These are phyloP conservation scores for Magnaporthiopsis incrustans DNA, from an alignment of 2,329 filamentous ascomycete genomes.

Conservation along the genomic window DNA sequence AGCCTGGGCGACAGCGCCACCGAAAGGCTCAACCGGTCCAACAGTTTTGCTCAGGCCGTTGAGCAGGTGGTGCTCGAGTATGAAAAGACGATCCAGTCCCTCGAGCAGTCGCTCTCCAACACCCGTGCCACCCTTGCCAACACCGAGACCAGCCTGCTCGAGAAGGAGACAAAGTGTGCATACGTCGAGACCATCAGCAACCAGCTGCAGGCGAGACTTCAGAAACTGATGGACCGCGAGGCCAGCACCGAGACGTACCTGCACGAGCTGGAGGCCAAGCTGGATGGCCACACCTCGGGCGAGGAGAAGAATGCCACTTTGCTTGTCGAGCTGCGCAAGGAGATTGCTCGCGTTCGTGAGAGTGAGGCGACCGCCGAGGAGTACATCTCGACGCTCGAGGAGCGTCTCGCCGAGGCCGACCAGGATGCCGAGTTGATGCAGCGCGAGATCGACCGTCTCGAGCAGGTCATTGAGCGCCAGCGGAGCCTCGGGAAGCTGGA, in stretches of 20 bases:
- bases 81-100: constrained; percentile 92
- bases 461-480: constrained; percentile 92
- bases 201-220: constrained; percentile 82
- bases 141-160: constrained; percentile 79
- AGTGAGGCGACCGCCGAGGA: constrained; percentile 89
- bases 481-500: constrained; percentile 92
- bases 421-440: constrained; percentile 97
- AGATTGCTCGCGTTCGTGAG: constrained; percentile 78
- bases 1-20: constrained; percentile 69
- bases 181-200: constrained; percentile 88
- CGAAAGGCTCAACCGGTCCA: constrained; percentile 86
- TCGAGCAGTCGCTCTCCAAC: constrained; percentile 85
- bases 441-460: constrained; percentile 85
- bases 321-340: constrained; percentile 80
- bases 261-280: constrained; percentile 80
- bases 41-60: constrained; percentile 90
- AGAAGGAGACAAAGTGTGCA: constrained; percentile 88
- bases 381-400: constrained; percentile 94
- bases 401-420: constrained; percentile 89
- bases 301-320: constrained; percentile 88
- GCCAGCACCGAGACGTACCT: constrained; percentile 87
- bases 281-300: constrained; percentile 83
- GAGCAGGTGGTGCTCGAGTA: constrained; percentile 96
- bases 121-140: constrained; percentile 76
- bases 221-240: constrained; percentile 89